Percentiles rank a stretch among this genome's conserved stretches.
Conservation (phyloP, 1,284 basidiomycete genomes). For the Ganoderma sp. region DNA sequence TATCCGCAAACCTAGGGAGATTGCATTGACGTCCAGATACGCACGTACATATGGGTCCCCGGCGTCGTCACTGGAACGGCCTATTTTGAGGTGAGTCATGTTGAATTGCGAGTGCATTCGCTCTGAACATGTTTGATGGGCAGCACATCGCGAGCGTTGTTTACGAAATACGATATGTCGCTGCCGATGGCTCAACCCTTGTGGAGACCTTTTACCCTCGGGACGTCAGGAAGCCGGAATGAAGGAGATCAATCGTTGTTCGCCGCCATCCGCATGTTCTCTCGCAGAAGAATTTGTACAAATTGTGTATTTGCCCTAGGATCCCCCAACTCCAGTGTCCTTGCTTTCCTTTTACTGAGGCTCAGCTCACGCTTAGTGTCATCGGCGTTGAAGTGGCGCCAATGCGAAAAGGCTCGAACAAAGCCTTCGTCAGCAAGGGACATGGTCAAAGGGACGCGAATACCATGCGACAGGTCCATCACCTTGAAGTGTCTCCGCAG, state of each 20-base stretch:
- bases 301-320: neutral
- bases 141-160: constrained; percentile 13
- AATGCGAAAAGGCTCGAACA: neutral
- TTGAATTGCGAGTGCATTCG: neutral
- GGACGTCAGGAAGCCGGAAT: neutral
- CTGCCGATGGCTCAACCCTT: neutral
- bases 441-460: neutral
- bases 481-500: too few relatives aligned
- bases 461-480: too few relatives aligned
- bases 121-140: neutral
- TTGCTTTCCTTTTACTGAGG: neutral
- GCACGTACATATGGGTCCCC: neutral
- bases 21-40: neutral
- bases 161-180: constrained; percentile 20
- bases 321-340: neutral
- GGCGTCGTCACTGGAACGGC: neutral
- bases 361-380: too few relatives aligned
- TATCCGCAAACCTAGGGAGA: neutral
- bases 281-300: neutral
- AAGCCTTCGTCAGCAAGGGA: neutral
- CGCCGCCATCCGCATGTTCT: neutral
- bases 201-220: neutral
- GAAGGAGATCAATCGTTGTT: neutral
- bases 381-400: too few relatives aligned
- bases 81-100: neutral